These are phyloP conservation scores for Cryphonectria nitschkei DNA, from an alignment of 2,329 filamentous ascomycete species.

Conservation along the genomic window DNA sequence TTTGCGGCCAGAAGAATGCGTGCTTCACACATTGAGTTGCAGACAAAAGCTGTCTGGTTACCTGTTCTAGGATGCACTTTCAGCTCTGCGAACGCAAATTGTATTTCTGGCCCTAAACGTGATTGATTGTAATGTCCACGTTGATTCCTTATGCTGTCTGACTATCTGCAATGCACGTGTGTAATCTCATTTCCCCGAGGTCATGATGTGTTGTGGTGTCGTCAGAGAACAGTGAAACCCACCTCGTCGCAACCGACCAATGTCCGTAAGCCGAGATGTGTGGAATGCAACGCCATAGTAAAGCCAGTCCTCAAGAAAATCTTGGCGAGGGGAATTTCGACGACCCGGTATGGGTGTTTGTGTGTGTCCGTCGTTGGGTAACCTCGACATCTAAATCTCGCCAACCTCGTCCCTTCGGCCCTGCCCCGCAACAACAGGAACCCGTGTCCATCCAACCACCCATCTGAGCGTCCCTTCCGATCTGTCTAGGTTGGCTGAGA, in stretches of 20 bases:
- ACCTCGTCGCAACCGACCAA: conserved; percentile 18
- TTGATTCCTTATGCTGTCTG: conserved; percentile 30
- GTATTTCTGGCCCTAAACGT: not conserved
- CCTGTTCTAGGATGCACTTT: not conserved
- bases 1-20: not conserved
- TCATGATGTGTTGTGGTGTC: conserved; percentile 18
- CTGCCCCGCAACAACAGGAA: not conserved
- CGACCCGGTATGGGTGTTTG: conserved; percentile 10
- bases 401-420: not conserved
- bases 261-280: conserved; percentile 13
- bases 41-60: not conserved
- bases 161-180: conserved; percentile 30
- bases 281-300: conserved; percentile 29
- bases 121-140: conserved; percentile 24
- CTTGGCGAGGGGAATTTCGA: conserved; percentile 20
- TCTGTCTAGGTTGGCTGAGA: not conserved
- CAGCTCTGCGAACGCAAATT: not conserved
- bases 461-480: conserved; percentile 9
- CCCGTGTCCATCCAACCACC: conserved; percentile 1
- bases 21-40: not conserved
- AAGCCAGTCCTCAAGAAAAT: conserved; percentile 22
- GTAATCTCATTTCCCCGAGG: conserved; percentile 15
- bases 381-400: not conserved
- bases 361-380: not conserved
- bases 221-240: conserved; percentile 27